phyloP scores from a whole-genome alignment of 78 protist genomes.

The Pelomyxa schiedti region DNA sequence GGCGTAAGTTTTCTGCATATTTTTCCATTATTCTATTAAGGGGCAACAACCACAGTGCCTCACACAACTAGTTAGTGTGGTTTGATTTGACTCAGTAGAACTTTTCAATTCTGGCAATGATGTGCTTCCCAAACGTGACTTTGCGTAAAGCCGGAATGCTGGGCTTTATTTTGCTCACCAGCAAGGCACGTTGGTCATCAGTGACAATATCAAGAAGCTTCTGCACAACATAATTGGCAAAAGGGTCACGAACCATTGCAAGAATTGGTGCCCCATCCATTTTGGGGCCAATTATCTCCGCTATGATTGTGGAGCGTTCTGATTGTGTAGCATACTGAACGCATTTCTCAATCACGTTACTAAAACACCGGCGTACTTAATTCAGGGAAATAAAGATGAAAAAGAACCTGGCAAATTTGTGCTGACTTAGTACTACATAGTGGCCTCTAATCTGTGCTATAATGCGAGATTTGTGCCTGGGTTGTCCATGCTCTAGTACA shows the following conservation, averaged over 20 bases:
- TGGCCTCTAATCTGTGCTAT: too few relatives aligned
- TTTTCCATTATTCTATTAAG: too few relatives aligned
- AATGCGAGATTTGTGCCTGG: slow-evolving; percentile 19
- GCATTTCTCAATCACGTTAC: slow-evolving; percentile 51
- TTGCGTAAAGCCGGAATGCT: too few relatives aligned
- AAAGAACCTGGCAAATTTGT: slow-evolving; percentile 95
- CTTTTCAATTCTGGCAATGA: too few relatives aligned
- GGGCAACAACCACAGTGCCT: too few relatives aligned
- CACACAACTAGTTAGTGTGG: too few relatives aligned
- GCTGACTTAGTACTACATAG: slow-evolving; percentile 59
- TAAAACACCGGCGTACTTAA: too few relatives aligned
- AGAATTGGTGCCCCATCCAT: slow-evolving; percentile 23
- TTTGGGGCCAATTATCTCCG: slow-evolving; percentile 10
- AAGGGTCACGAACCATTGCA: slow-evolving; percentile 75
- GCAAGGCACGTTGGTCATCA: slow-evolving; percentile 51
- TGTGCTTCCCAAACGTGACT: too few relatives aligned
- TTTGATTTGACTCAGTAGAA: too few relatives aligned
- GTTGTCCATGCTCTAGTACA: slow-evolving; percentile 66
- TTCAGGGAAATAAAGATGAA: too few relatives aligned
- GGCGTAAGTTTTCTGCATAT: too few relatives aligned
- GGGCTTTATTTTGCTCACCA: too few relatives aligned
- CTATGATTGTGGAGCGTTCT: slow-evolving; percentile 26
- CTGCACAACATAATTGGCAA: slow-evolving; percentile 98
- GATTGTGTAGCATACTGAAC: slow-evolving; percentile 24
- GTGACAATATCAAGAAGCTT: slow-evolving; percentile 89